Percentiles rank a stretch among this genome's conserved stretches.
Evolutionary conservation across 2,329 filamentous ascomycete species (phyloP).

Genomic region (Trichoderma hamatum): DNA sequence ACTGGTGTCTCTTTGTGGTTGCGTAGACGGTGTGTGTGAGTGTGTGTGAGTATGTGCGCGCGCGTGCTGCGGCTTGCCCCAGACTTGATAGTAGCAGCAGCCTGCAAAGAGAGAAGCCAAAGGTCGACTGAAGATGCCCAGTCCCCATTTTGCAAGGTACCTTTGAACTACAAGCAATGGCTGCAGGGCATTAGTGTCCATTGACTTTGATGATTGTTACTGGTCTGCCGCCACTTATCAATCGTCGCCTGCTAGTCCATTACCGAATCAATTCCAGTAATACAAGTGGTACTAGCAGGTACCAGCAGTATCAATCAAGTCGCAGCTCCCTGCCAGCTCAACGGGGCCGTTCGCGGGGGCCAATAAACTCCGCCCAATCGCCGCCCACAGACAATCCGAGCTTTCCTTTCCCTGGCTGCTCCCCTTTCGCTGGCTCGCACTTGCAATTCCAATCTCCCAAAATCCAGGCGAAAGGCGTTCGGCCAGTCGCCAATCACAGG

Average conservation of each 20-base stretch:
- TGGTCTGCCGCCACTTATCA: not conserved
- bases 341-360: not conserved
- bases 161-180: not conserved
- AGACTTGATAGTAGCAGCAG: not conserved
- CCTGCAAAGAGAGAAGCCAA: not conserved
- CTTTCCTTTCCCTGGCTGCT: not conserved
- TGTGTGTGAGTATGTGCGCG: not conserved
- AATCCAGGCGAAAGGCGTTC: not conserved
- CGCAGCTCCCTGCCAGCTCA: not conserved
- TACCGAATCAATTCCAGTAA: constrained; percentile 26
- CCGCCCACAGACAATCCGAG: not conserved
- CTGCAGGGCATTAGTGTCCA: not conserved
- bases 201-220: not conserved
- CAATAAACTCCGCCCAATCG: not conserved
- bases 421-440: not conserved
- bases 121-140: not conserved
- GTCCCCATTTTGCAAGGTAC: not conserved
- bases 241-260: not conserved
- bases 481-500: constrained; percentile 13
- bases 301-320: not conserved
- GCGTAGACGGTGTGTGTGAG: not conserved
- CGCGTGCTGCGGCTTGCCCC: not conserved
- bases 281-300: not conserved
- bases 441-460: not conserved
- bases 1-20: constrained; percentile 3